Evolutionary conservation across 1,284 basidiomycete species (phyloP).

Genomic region (Ustilago xerochloae): DNA sequence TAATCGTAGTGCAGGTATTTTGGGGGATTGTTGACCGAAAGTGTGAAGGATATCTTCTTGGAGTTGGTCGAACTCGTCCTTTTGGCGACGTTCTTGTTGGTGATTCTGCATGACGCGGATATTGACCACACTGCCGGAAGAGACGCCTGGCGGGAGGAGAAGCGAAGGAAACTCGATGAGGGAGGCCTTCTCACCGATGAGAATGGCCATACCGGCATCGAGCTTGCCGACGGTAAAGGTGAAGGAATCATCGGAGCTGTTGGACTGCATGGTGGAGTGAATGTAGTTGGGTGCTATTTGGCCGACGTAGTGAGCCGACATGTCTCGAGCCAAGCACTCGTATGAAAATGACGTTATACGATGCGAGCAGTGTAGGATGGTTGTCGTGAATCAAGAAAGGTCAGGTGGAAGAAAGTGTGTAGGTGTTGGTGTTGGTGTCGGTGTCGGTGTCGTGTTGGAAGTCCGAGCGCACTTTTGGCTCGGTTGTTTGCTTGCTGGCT

Average conservation of each 20-base stretch:
- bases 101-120: constrained; percentile 64
- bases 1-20: constrained; percentile 57
- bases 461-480: constrained; percentile 9
- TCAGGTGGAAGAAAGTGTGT: not conserved
- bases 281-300: constrained; percentile 56
- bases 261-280: constrained; percentile 45
- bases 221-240: constrained; percentile 68
- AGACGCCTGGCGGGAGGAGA: constrained; percentile 62
- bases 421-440: constrained; percentile 9
- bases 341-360: not conserved
- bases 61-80: constrained; percentile 60
- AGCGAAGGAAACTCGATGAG: constrained; percentile 68
- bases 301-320: constrained; percentile 52
- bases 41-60: constrained; percentile 65
- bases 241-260: constrained; percentile 43
- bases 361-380: not conserved
- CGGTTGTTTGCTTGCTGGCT: not conserved
- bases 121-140: constrained; percentile 65
- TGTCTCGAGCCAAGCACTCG: not conserved
- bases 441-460: not conserved
- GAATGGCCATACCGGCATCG: constrained; percentile 66
- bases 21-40: constrained; percentile 58
- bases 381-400: not conserved
- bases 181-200: constrained; percentile 66
- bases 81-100: constrained; percentile 56